Conservation (phyloP, 2,329 filamentous ascomycete genomes). For the Xylariomycetidae sp. region DNA sequence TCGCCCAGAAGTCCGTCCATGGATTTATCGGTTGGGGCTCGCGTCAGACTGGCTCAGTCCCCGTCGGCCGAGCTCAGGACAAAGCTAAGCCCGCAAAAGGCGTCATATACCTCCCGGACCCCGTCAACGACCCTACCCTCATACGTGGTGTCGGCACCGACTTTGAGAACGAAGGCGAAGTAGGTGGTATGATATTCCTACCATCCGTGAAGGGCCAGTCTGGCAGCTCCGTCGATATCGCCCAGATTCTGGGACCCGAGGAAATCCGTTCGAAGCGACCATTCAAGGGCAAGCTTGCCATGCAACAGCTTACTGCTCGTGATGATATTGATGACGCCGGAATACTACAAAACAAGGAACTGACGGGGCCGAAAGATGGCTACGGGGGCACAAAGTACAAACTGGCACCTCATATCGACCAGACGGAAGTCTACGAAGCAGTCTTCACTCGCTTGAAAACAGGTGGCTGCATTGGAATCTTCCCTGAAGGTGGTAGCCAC, state of each 20-base stretch:
- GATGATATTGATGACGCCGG: constrained; percentile 66
- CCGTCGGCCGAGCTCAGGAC: constrained; percentile 91
- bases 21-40: constrained; percentile 89
- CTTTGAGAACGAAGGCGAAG: constrained; percentile 71
- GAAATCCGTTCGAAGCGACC: constrained; percentile 83
- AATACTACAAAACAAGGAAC: constrained; percentile 51
- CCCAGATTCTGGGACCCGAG: constrained; percentile 72
- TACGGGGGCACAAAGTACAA: constrained; percentile 81
- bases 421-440: constrained; percentile 87
- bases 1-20: constrained; percentile 92
- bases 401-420: constrained; percentile 87
- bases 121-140: constrained; percentile 76
- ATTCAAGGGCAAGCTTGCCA: constrained; percentile 70
- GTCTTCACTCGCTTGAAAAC: constrained; percentile 79
- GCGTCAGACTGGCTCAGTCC: constrained; percentile 78
- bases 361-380: constrained; percentile 51
- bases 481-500: constrained; percentile 94
- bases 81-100: constrained; percentile 75
- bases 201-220: constrained; percentile 75
- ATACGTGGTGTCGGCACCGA: constrained; percentile 75
- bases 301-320: constrained; percentile 78
- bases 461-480: constrained; percentile 91
- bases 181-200: constrained; percentile 80
- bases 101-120: constrained; percentile 83
- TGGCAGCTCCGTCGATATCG: constrained; percentile 78